Percentiles rank a stretch among this genome's conserved stretches.
phyloP scores from a whole-genome alignment of 2,329 filamentous ascomycete species.

The Pyricularia pennisetigena region DNA sequence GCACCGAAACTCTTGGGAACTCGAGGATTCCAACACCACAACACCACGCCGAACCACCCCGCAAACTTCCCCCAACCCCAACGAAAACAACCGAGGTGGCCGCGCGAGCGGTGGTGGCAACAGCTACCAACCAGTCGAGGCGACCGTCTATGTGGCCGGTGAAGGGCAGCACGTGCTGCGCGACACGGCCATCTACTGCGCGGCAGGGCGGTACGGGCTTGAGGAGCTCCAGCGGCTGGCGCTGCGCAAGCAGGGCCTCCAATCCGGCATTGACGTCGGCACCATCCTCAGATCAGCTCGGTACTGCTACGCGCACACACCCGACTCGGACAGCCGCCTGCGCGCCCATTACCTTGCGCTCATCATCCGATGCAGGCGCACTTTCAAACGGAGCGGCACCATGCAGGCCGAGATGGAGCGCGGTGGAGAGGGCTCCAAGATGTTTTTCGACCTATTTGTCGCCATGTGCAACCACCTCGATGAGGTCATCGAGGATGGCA shows the following conservation, averaged over 20 bases:
- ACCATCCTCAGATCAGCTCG: constrained; percentile 87
- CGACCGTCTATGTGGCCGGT: constrained; percentile 69
- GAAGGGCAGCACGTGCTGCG: constrained; percentile 70
- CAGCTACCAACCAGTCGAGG: constrained; percentile 55
- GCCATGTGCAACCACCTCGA: constrained; percentile 98
- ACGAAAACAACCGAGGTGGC: constrained; percentile 25
- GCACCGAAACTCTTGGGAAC: constrained; percentile 77
- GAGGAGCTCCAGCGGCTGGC: constrained; percentile 87
- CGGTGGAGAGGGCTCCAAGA: constrained; percentile 62
- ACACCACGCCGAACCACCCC: constrained; percentile 19
- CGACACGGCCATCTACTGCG: constrained; percentile 91
- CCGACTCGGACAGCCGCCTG: constrained; percentile 82
- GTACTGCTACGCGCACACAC: constrained; percentile 92
- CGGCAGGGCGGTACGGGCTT: constrained; percentile 81
- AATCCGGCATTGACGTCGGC: constrained; percentile 83
- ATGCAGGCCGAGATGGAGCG: constrained; percentile 99
- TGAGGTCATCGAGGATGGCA: constrained; percentile 83
- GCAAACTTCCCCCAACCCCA: constrained; percentile 40
- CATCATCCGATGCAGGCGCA: constrained; percentile 94
- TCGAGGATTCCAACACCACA: constrained; percentile 55
- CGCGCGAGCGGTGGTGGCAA: constrained; percentile 29
- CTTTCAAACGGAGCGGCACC: constrained; percentile 95
- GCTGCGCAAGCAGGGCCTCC: constrained; percentile 88
- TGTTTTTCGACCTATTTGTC: constrained; percentile 98
- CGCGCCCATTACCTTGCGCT: constrained; percentile 95